phyloP scores from a whole-genome alignment of 257 asterid species.

The Fraxinus cuspidata region DNA sequence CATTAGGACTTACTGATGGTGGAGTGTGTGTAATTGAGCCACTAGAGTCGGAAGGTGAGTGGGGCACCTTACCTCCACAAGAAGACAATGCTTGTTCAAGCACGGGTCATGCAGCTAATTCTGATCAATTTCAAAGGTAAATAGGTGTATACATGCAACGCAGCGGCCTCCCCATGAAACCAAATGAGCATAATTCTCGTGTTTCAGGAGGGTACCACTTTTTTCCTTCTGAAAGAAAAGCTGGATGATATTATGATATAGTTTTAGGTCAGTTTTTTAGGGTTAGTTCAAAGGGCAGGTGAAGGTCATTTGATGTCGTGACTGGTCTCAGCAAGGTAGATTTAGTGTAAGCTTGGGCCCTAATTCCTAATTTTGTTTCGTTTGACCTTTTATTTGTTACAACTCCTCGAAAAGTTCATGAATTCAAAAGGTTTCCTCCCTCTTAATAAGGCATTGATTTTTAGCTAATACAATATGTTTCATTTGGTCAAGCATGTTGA shows the following conservation, averaged over 20 bases:
- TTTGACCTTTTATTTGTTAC: no score
- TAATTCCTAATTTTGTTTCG: no score
- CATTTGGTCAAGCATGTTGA: neutral
- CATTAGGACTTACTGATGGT: constrained; percentile 65
- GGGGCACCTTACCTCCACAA: constrained; percentile 60
- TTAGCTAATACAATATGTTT: no score
- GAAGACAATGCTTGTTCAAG: constrained; percentile 49
- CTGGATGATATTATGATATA: constrained; percentile 13
- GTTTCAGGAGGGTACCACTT: no score
- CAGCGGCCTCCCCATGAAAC: neutral
- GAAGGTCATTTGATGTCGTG: no score
- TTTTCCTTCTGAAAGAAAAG: no score
- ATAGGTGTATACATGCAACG: constrained; percentile 12
- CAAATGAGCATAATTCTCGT: neutral
- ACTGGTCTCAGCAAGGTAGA: no score
- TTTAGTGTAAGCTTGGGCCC: no score
- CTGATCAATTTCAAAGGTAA: constrained; percentile 48
- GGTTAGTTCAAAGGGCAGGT: constrained; percentile 23
- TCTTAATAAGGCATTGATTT: no score
- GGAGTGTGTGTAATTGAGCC: constrained; percentile 66
- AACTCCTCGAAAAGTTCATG: no score
- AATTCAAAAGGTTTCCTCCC: no score
- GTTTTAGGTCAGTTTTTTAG: constrained; percentile 33
- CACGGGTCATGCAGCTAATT: constrained; percentile 47
- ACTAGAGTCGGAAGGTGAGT: constrained; percentile 62